Conservation (phyloP, 306 rosid species). For the Dalbergia cochinchinensis region DNA sequence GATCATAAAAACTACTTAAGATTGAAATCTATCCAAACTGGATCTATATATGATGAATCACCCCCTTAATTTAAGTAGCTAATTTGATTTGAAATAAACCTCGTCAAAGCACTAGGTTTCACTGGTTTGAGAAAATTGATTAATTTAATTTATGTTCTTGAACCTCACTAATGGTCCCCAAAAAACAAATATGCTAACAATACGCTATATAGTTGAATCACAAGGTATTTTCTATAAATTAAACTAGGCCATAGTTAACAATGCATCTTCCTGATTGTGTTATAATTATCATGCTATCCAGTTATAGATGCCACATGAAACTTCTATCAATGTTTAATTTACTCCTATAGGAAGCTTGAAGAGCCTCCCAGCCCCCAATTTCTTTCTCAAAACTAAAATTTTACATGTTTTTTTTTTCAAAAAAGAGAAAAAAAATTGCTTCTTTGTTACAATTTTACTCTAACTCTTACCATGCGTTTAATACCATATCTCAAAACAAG, state of each 20-base stretch:
- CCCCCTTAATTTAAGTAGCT: not conserved
- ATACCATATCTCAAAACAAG: too few relatives aligned
- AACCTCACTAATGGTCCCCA: not conserved
- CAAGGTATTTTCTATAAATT: not conserved
- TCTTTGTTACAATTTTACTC: too few relatives aligned
- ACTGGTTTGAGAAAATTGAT: not conserved
- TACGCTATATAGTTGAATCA: too few relatives aligned
- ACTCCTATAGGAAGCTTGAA: not conserved
- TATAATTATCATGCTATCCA: not conserved
- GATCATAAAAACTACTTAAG: not conserved
- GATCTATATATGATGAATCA: not conserved
- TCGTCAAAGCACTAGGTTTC: not conserved
- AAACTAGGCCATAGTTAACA: not conserved
- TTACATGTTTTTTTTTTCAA: too few relatives aligned
- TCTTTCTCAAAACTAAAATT: too few relatives aligned
- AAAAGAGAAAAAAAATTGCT: too few relatives aligned
- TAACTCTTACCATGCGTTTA: too few relatives aligned
- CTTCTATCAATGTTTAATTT: not conserved
- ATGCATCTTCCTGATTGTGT: not conserved
- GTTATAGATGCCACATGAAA: not conserved
- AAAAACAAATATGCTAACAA: too few relatives aligned
- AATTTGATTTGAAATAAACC: not conserved
- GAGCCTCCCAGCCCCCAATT: too few relatives aligned
- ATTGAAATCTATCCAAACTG: not conserved
- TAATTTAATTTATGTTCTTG: not conserved